These are phyloP conservation scores for Colletotrichum cordylinicola DNA, from an alignment of 2,329 filamentous ascomycete genomes.

Conservation along the genomic window DNA sequence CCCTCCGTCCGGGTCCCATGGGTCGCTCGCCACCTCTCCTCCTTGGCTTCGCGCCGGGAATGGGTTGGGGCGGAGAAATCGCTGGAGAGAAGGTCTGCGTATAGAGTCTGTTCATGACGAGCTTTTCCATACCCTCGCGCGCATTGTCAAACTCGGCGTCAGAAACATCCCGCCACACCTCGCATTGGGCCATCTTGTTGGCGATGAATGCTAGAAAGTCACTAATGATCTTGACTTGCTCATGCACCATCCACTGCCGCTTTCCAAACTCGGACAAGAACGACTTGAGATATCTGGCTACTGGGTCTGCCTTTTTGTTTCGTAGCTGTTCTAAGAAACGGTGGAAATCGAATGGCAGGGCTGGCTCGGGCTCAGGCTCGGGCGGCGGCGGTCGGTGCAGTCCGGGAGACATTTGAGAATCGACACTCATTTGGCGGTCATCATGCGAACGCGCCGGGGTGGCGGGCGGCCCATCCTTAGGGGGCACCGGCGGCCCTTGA, in stretches of 20 bases:
- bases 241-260: slow-evolving; percentile 99
- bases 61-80: slow-evolving; percentile 80
- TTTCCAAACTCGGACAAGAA: slow-evolving; percentile 96
- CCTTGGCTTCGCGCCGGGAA: slow-evolving; percentile 71
- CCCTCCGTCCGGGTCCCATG: slow-evolving; percentile 82
- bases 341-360: slow-evolving; percentile 95
- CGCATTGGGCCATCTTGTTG: slow-evolving; percentile 97
- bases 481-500: slow-evolving; percentile 61
- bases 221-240: slow-evolving; percentile 98
- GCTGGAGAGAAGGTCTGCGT: slow-evolving; percentile 95
- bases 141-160: slow-evolving; percentile 99
- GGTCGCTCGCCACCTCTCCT: slow-evolving; percentile 71
- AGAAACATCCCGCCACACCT: slow-evolving; percentile 94
- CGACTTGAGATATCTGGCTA: slow-evolving; percentile 93
- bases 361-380: slow-evolving; percentile 79
- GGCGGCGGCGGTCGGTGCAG: slow-evolving; percentile 71
- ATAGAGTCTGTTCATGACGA: slow-evolving; percentile 98
- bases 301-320: slow-evolving; percentile 96
- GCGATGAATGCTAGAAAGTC: slow-evolving; percentile 97
- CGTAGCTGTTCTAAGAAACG: slow-evolving; percentile 94
- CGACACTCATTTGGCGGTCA: slow-evolving; percentile 36
- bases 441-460: slow-evolving; percentile 42
- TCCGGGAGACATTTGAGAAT: slow-evolving; percentile 51
- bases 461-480: slow-evolving; percentile 60
- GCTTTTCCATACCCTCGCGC: slow-evolving; percentile 97